These are phyloP conservation scores for Bolboschoenus planiculmis DNA, from an alignment of 176 grass and related monocot species.

Conservation along the genomic window DNA sequence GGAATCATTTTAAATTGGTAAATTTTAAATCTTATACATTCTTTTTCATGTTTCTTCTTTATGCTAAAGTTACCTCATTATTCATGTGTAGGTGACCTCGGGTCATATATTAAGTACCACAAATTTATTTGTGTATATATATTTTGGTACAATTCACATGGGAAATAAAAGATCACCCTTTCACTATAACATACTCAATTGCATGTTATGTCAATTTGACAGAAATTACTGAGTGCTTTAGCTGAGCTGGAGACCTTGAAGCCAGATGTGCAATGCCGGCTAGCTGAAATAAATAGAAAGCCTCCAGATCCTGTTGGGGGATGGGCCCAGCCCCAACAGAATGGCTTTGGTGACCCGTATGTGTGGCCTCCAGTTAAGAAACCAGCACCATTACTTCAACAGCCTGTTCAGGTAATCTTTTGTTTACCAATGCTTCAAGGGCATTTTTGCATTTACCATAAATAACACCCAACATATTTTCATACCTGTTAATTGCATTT, in stretches of 20 bases:
- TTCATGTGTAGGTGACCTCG: neutral
- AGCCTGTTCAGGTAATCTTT: slow-evolving; percentile 26
- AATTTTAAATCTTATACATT: neutral
- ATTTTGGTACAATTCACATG: neutral
- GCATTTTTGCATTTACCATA: neutral
- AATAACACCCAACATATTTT: neutral
- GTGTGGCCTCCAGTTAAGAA: slow-evolving; percentile 31
- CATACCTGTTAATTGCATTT: neutral
- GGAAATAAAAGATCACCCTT: neutral
- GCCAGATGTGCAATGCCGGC: slow-evolving; percentile 28
- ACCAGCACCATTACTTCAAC: neutral
- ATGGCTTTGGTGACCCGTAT: slow-evolving; percentile 22
- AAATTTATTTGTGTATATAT: neutral
- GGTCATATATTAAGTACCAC: neutral
- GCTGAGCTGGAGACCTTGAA: slow-evolving; percentile 39
- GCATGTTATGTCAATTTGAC: neutral
- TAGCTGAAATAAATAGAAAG: slow-evolving; percentile 43
- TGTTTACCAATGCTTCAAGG: neutral
- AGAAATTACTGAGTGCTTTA: slow-evolving; percentile 41
- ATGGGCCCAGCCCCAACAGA: slow-evolving; percentile 21
- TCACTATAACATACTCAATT: neutral
- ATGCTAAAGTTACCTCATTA: neutral
- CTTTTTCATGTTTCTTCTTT: neutral
- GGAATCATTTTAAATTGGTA: slow-evolving; percentile 29
- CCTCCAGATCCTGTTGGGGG: slow-evolving; percentile 5